Conservation (phyloP, 129 eudicot genomes). For the Glebionis coronaria region DNA sequence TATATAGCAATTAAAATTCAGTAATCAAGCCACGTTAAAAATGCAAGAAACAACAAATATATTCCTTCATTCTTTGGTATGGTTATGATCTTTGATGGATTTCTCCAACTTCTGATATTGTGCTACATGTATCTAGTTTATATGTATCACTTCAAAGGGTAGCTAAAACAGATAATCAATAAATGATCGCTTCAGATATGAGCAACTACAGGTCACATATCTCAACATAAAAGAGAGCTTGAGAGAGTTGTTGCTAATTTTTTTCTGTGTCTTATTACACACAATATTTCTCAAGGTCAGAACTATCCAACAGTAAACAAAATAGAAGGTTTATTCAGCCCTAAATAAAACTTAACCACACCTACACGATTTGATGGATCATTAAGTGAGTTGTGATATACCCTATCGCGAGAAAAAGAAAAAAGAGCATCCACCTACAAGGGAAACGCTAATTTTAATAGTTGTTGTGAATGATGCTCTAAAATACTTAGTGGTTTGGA, state of each 20-base stretch:
- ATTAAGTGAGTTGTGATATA: not conserved
- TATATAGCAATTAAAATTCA: too few species aligned
- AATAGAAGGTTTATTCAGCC: constrained; percentile 7
- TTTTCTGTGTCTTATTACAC: too few species aligned
- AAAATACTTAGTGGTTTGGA: too few species aligned
- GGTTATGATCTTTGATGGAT: too few species aligned
- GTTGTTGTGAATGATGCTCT: too few species aligned
- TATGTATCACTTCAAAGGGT: too few species aligned
- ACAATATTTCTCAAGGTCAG: not conserved
- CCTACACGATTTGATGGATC: constrained; percentile 12
- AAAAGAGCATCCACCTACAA: too few species aligned
- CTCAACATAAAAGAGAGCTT: constrained; percentile 1
- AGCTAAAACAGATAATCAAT: constrained; percentile 3
- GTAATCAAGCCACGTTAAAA: too few species aligned
- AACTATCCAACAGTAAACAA: constrained; percentile 1
- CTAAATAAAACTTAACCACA: not conserved
- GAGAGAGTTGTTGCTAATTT: not conserved
- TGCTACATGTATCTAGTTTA: too few species aligned
- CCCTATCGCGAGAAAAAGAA: constrained; percentile 12
- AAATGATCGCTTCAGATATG: constrained; percentile 12
- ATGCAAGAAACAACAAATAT: too few species aligned
- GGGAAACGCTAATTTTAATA: constrained; percentile 4
- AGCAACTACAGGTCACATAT: constrained; percentile 5
- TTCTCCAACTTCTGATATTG: too few species aligned
- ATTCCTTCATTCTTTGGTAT: too few species aligned